A percentile compares a stretch with the other conserved stretches of the same genome.
Evolutionary conservation across 2,329 filamentous ascomycete genomes (phyloP).

Genomic region (Monosporascus sp.): DNA sequence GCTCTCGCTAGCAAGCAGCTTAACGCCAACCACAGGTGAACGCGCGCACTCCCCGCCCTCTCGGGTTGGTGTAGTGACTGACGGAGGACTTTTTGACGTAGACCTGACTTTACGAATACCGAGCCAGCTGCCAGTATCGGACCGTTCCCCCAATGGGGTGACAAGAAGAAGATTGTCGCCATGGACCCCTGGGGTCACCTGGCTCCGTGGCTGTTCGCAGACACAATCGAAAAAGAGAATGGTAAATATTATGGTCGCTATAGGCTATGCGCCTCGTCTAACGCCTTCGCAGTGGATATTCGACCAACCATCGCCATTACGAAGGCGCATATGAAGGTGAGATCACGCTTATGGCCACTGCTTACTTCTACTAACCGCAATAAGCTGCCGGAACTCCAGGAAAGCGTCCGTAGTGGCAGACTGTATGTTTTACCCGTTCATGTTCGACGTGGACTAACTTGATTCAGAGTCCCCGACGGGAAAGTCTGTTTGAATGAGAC

Average conservation of each 20-base stretch:
- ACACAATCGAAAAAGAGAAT: conserved; percentile 71
- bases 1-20: conserved; percentile 90
- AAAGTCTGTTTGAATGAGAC: conserved; percentile 83
- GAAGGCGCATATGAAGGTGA: conserved; percentile 81
- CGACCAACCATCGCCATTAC: conserved; percentile 89
- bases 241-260: conserved; percentile 31
- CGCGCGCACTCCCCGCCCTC: neutral
- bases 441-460: conserved; percentile 5
- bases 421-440: conserved; percentile 42
- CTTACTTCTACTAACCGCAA: conserved; percentile 6
- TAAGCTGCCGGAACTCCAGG: conserved; percentile 81
- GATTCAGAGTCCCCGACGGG: conserved; percentile 61
- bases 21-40: conserved; percentile 68
- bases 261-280: conserved; percentile 3
- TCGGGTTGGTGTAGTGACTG: conserved; percentile 4
- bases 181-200: conserved; percentile 96
- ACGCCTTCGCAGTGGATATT: conserved; percentile 59
- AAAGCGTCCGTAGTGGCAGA: conserved; percentile 76
- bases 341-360: neutral
- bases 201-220: conserved; percentile 75
- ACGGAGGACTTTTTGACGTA: conserved; percentile 16
- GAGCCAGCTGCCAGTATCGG: conserved; percentile 88
- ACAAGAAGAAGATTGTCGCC: conserved; percentile 90
- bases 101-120: conserved; percentile 70
- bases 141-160: conserved; percentile 83